Evolutionary conservation across 805 yeast species (phyloP).

Genomic region (Metschnikowia matae): DNA sequence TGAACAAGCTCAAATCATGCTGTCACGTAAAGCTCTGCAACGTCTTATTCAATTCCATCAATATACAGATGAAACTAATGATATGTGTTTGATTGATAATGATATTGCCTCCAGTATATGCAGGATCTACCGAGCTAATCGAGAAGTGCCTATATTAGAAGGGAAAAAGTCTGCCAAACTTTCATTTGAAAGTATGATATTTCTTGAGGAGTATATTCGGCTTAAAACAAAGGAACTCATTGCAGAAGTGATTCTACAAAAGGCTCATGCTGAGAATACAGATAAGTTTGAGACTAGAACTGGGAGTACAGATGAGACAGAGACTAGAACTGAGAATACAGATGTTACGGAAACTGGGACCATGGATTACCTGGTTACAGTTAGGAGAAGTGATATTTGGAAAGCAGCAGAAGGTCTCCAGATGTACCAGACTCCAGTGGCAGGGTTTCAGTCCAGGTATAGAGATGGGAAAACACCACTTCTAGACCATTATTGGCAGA

Average conservation of each 20-base stretch:
- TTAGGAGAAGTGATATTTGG: conserved; percentile 13
- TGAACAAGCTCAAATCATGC: conserved; percentile 16
- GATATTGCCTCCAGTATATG: conserved; percentile 1
- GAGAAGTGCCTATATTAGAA: conserved; percentile 2
- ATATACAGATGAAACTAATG: not conserved
- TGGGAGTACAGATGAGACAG: too few relatives aligned
- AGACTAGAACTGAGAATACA: not conserved
- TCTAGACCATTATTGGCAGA: conserved; percentile 10
- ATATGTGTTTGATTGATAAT: conserved; percentile 3
- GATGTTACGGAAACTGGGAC: not conserved
- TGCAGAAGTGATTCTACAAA: conserved; percentile 12
- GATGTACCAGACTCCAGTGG: conserved; percentile 14
- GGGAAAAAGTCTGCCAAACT: conserved; percentile 4
- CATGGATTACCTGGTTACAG: not conserved
- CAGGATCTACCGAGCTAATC: conserved; percentile 9
- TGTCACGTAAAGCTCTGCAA: conserved; percentile 2
- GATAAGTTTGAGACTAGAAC: not conserved
- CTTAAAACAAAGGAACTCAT: conserved; percentile 15
- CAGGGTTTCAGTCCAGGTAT: conserved; percentile 10
- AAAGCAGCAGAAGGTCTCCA: conserved; percentile 8
- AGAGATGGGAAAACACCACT: conserved; percentile 12
- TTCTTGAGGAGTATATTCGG: conserved; percentile 20
- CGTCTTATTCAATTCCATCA: not conserved
- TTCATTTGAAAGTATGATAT: conserved; percentile 13
- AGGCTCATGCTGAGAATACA: conserved; percentile 3